Percentiles rank a stretch among this genome's conserved stretches.
Conservation (phyloP, 768 basidiomycete species). For the Lactarius hengduanensis region DNA sequence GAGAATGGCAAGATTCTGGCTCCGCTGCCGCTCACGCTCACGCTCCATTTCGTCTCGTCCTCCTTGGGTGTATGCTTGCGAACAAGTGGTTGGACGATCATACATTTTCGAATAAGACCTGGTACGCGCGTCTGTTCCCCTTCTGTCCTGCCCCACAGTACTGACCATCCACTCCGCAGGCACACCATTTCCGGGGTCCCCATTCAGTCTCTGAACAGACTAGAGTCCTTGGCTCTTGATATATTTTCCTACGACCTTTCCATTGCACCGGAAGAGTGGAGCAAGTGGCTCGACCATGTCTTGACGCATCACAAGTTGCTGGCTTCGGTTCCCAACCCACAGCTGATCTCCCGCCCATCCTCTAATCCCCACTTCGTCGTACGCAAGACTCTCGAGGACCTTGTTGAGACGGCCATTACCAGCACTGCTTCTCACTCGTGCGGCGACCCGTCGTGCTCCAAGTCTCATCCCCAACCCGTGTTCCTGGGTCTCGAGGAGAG, state of each 20-base stretch:
- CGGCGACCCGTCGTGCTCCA: slow-evolving; percentile 28
- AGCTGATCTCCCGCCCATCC: slow-evolving; percentile 78
- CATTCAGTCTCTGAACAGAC: slow-evolving; percentile 62
- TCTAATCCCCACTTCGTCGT: slow-evolving; percentile 68
- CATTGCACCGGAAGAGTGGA: slow-evolving; percentile 62
- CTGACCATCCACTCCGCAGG: slow-evolving; percentile 42
- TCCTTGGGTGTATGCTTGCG: slow-evolving; percentile 81
- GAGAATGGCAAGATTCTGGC: slow-evolving; percentile 40
- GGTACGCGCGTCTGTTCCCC: slow-evolving; percentile 45
- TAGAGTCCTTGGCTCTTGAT: slow-evolving; percentile 70
- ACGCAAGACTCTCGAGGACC: slow-evolving; percentile 66
- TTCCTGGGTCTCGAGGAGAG: slow-evolving; percentile 73
- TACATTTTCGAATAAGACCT: slow-evolving; percentile 87
- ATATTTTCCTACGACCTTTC: slow-evolving; percentile 71
- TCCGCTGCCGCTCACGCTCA: slow-evolving; percentile 52
- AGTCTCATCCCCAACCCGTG: slow-evolving; percentile 54
- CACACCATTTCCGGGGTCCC: slow-evolving; percentile 79
- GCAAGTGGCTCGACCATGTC: slow-evolving; percentile 66
- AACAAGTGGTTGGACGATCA: slow-evolving; percentile 91
- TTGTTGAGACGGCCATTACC: slow-evolving; percentile 51
- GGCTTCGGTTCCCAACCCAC: slow-evolving; percentile 56
- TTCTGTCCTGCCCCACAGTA: neutral
- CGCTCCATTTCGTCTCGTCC: slow-evolving; percentile 70
- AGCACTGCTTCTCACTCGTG: slow-evolving; percentile 20
- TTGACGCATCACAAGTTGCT: slow-evolving; percentile 64